Evolutionary conservation across 164 flowering plant species (phyloP), one percentile per base, ranked within the genome.

Genomic region (Nymphaea thermarum): DNA sequence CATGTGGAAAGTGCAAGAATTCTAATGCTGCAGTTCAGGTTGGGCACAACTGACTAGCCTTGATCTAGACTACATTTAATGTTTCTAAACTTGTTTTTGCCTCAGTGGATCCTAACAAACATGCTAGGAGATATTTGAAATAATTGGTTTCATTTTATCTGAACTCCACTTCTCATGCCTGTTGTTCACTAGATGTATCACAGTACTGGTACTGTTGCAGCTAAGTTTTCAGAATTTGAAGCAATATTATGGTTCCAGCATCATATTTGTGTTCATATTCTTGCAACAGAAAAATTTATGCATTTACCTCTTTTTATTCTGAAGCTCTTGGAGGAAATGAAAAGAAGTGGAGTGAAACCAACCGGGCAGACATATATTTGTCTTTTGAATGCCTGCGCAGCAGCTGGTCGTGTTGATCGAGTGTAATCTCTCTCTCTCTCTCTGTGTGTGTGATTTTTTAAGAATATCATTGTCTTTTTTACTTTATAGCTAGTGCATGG

Each of bases 251-350:
- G 53, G 7, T 10, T 5, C 53, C 10, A 45, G 53, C 53, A 45
- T 45, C 5, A 45, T 45, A 5, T 45, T 45, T 45, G 5, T 45
- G 53, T 45, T 5, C 53, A 5, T 10, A 5, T 45, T 45, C 53
- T 45, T 45, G 53, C 36, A 25, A 25, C 36, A 25, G 36, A 25
- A 25, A 25, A 55, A 55, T 55, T 55, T 55, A 65, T 47, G 18
- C 45, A 51, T 6, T 68, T 63, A 71, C 47, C 70, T 25, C 36
- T 25, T 25, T 25, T 25, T 70, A 71, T 51, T 66, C 71, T 83
- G 80, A 75, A 94, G 98, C 81, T 87, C 71, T 80, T 89, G 77
- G 99, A 91, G 66, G 99, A 94, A 73, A 94, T 94, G 97, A 94
- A 86, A 85, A 77, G 51, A 67, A 78, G 71, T 73, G 89, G 80